Base-by-base conservation (phyloP, 1,284 basidiomycete species). In the Trichosporon sp. region DNA sequence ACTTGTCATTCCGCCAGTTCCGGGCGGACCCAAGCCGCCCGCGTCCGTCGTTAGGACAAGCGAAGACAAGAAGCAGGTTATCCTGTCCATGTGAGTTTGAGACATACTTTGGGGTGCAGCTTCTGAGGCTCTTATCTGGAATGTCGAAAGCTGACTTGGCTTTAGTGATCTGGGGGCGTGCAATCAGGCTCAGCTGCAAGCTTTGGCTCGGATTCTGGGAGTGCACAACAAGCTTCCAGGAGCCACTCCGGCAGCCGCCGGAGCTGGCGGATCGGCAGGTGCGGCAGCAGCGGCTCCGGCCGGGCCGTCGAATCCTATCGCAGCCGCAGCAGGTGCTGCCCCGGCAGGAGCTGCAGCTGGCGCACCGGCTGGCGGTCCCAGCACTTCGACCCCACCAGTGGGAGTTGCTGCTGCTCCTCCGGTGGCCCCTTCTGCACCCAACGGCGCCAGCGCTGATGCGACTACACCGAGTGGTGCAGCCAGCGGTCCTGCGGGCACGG, bases 41-140 rank as follows among this genome's bases (percentile, higher is more conserved):
- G 74, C 69, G 8, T 71, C 67, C 4, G 65, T 76, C 8, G 36
- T 73, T 31, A 64, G 66, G 6, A 70, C 70, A n/a, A 67, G 67
- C 10, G 74, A 75, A n/a, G 74, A 76, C 52, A 66, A 68, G 60
- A 74, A 75, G 60, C 58, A 66, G 19, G 70, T 73, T n/a, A 67
- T 71, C 2, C 37, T 76, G 16, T 72, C 69, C 4, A 68, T 76
- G 74, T 75, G 54, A 67, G 74, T 74, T 8, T 33, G n/a, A 21
- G 23, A 59, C 40, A 33, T 16, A 31, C 29, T 23, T 40, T 46
- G 31, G 23, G 23, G 37, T 59, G 27, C 9, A 6, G 27, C 27
- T n/a, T n/a, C 16, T 11, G 23, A 59, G 16, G 29, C 29, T 23
- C 21, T n/a, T 57, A 16, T 10, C 29, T 54, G 14, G 31, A 36